Percentiles rank a stretch among this genome's conserved stretches.
Evolutionary conservation across 345 rosid species (phyloP).

Genomic region (Pelargonium nanum): DNA sequence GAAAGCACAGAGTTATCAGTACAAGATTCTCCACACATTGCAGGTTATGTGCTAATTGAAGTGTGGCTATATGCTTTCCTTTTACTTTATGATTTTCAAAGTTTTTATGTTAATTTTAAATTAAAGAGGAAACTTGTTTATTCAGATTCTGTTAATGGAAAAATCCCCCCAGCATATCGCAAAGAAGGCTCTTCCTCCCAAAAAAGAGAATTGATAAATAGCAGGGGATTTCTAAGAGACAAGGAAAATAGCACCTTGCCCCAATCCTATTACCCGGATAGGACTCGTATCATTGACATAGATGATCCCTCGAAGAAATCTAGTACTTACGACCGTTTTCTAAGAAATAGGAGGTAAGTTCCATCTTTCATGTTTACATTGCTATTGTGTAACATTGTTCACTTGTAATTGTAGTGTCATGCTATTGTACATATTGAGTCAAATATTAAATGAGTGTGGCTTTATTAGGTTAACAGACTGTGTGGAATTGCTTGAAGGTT

Average conservation of each 20-base stretch:
- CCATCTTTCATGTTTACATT: constrained; percentile 4
- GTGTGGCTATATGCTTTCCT: constrained; percentile 3
- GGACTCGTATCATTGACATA: constrained; percentile 20
- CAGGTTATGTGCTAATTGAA: constrained; percentile 38
- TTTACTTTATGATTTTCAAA: constrained; percentile 9
- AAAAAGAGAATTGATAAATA: constrained; percentile 23
- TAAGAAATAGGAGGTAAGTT: constrained; percentile 64
- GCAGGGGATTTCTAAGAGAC: constrained; percentile 22
- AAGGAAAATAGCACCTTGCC: constrained; percentile 27
- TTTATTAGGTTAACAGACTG: constrained; percentile 57
- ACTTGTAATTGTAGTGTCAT: not conserved
- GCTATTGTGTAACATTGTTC: not conserved
- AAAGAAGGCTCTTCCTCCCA: constrained; percentile 24
- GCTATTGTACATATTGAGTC: not conserved
- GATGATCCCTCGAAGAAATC: constrained; percentile 23
- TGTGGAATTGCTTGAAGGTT: constrained; percentile 63
- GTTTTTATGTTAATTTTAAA: constrained; percentile 16
- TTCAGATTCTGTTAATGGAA: constrained; percentile 34
- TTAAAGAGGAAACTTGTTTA: constrained; percentile 13
- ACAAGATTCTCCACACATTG: constrained; percentile 21
- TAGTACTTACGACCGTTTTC: constrained; percentile 41
- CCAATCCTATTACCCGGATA: constrained; percentile 25
- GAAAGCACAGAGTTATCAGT: constrained; percentile 22
- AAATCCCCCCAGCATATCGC: constrained; percentile 18
- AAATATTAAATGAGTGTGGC: not conserved